Evolutionary conservation across 169 alveolate genomes (phyloP), one percentile per base, ranked within the genome.

Genomic region (Plasmodium gallinaceum): DNA sequence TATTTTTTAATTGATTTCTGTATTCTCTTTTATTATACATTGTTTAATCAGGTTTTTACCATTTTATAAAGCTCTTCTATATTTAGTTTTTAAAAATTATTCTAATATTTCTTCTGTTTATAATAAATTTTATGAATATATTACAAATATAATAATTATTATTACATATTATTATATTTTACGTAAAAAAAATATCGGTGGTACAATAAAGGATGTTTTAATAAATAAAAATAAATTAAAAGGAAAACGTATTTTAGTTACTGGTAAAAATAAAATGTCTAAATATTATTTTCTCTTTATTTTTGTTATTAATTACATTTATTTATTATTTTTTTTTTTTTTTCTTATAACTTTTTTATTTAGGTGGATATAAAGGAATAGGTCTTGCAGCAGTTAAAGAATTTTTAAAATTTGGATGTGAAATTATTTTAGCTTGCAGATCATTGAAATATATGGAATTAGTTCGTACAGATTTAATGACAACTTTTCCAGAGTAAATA

Each of bases 341-440:
- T 45, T 7, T 7, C 48, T 32, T 2, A 32, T 32, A 32, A 32
- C 39, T 32, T 32, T 32, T 39, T 74, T 20, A 0, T 22, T 68
- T 51, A 80, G 90, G 90, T 18, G 90, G 90, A 12, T 80, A 68
- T 46, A 65, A 57, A 20, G 90, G 90, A 51, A 65, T 80, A 42
- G 90, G 90, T 12, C 22, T 80, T n/a, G 90, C 90, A 5, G 85
- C 90, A 16, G 83, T 80, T n/a, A 66, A 14, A 7, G 90, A 80
- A 68, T 80, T 66, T n/a, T 43, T 80, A 37, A 80, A 39, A 71
- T 57, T 26, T 26, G 83, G 72, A 10, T 80, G 90, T 42, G 85
- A 80, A 52, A 61, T 80, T n/a, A 61, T 80, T 54, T 58, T 80
- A 61, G 90, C 90, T 14, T 65, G 83, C 52, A 69, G 73, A 68